phyloP scores from a whole-genome alignment of 176 grass and related monocot genomes.

The Eragrostis curvula region DNA sequence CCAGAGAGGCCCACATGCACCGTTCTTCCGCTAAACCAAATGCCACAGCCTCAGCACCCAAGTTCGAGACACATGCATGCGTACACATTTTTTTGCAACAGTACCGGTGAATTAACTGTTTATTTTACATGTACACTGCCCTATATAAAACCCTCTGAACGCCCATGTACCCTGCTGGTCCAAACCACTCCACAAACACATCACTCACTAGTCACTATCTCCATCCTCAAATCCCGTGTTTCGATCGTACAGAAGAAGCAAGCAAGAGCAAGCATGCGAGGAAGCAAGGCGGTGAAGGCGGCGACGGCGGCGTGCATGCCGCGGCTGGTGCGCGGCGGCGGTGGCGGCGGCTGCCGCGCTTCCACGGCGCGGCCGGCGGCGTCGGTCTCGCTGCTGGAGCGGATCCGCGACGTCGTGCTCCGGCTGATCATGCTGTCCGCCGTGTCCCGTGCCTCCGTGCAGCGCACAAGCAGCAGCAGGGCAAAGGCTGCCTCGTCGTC shows the following conservation, averaged over 20 bases:
- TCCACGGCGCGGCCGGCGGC: conserved; percentile 52
- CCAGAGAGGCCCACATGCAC: not conserved
- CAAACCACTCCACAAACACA: conserved; percentile 11
- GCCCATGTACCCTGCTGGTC: not conserved
- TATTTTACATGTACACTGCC: not conserved
- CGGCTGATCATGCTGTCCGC: conserved; percentile 78
- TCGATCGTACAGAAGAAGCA: not conserved
- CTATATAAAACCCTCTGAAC: conserved; percentile 31
- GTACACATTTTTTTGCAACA: not conserved
- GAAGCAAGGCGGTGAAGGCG: conserved; percentile 17
- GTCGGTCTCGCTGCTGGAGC: conserved; percentile 65
- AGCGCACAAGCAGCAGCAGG: not conserved
- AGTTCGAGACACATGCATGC: not conserved
- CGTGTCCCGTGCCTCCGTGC: conserved; percentile 43
- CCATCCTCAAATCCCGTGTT: not conserved
- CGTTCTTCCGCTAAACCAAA: not conserved
- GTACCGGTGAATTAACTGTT: not conserved
- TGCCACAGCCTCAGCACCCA: not conserved
- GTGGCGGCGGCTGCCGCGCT: conserved; percentile 39
- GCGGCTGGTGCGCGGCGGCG: conserved; percentile 51
- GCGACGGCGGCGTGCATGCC: conserved; percentile 55
- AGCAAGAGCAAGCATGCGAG: conserved; percentile 7
- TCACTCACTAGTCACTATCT: not conserved
- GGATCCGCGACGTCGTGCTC: conserved; percentile 67
- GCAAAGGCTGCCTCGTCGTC: conserved; percentile 13